Conservation (phyloP, 1,284 basidiomycete species). For the Rhodofomes roseus region DNA sequence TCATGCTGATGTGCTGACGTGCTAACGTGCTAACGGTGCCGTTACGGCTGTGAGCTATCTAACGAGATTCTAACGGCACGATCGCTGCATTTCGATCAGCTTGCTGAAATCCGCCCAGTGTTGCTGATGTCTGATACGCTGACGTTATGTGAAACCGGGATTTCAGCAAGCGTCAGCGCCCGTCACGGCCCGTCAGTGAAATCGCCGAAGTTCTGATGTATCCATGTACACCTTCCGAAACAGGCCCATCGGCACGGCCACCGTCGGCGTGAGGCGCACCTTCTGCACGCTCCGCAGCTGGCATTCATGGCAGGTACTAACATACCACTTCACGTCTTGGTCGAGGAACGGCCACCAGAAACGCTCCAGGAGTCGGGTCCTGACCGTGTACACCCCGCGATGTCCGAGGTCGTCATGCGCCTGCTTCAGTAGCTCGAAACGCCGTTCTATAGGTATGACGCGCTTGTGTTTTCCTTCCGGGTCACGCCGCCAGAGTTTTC, state of each 20-base stretch:
- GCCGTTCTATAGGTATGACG: background rate
- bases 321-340: constrained; percentile 15
- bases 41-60: no score
- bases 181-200: no score
- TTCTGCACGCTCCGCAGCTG: constrained; percentile 23
- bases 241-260: constrained; percentile 27
- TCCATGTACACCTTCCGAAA: constrained; percentile 34
- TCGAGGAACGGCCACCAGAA: constrained; percentile 24
- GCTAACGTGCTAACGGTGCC: no score
- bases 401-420: constrained; percentile 21
- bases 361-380: constrained; percentile 2
- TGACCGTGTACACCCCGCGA: constrained; percentile 14
- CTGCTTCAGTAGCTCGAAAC: constrained; percentile 1
- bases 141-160: no score
- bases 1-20: no score
- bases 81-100: no score
- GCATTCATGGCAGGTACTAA: constrained; percentile 34
- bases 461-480: background rate
- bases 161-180: no score
- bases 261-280: constrained; percentile 29
- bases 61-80: no score
- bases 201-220: no score
- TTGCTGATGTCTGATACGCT: no score
- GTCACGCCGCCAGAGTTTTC: background rate
- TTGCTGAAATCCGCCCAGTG: no score